Evolutionary conservation across 2,329 filamentous ascomycete species (phyloP), one percentile per base, ranked within the genome.

Genomic region (Xylariaceae sp.): DNA sequence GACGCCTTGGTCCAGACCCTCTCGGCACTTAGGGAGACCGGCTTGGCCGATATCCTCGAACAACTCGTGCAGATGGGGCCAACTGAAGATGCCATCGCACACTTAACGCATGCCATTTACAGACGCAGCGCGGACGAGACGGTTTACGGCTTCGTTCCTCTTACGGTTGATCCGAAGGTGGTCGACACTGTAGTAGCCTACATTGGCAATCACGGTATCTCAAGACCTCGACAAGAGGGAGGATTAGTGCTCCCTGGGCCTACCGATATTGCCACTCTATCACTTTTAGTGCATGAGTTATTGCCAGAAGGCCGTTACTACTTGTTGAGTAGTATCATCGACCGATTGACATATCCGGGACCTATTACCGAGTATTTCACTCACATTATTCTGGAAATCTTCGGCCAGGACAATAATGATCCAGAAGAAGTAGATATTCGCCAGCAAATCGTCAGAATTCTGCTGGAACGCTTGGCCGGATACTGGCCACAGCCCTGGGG

Each of bases 401-500:
- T 96, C 71, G 89, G 85, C 26, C 82, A 83, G 60, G 88, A 94
- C 73, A 76, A 80, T 66, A 79, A 73, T 68, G 85, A 87, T 63
- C 84, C 87, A 12, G 88, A 94, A 66, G 89, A 92, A 65, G 80
- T 80, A 1, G 87, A 91, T 59, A 85, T 96, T 47, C 88, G 92
- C 37, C 88, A 97, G 73, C 89, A 95, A 70, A 92, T 99, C 55
- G 89, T 90, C 50, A 84, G 92, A 46, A 85, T 96, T 29, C 76
- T 99, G 45, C 78, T 96, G 39, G 94, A 99, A 77, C 84, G 94
- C 47, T 77, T 96, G 46, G 83, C 95, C 56, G 88, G 90, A 27
- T 90, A 89, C 70, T 90, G 91, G 74, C 92, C 92, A 50, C 92
- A 97, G 70, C 92, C 95, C 19, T 97, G 92, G 92, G 95, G 95